Evolutionary conservation across 2,329 filamentous ascomycete genomes (phyloP), one percentile per base, ranked within the genome.

Genomic region (Dactylellina cionopaga): DNA sequence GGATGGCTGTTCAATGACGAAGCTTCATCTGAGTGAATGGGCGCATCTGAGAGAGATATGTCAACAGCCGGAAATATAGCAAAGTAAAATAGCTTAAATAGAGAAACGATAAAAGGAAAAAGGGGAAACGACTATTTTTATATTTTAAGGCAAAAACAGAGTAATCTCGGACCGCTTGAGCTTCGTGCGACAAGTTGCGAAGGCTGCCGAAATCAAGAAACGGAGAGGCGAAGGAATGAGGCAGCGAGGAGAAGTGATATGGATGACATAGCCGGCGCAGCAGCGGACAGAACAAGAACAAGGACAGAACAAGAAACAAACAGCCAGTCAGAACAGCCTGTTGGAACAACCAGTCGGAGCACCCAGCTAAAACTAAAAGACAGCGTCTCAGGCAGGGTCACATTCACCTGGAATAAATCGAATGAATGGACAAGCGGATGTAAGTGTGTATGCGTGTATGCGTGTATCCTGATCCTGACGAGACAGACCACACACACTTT

Each of bases 1-100:
- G 68, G 68, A 31, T 65, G 68, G 68, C 54, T 65, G 51, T 54
- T 65, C 24, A 72, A 37, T 47, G 59, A 72, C 10, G 68, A 72
- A 46, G 59, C 68, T 49, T 72, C 68, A 27, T 72, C 68, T 29
- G 59, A 60, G 35, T 72, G 68, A 15, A 72, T 72, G 7, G 68
- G 68, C 27, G 68, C 68, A 55, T 72, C 68, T 72, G 39, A 33
- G 27, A 33, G n/a, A 41, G 29, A 35, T 17, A 15, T n/a, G n/a
- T n/a, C n/a, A n/a, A n/a, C n/a, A n/a, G n/a, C n/a, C n/a, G n/a
- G n/a, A n/a, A n/a, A n/a, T n/a, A n/a, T n/a, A n/a, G n/a, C n/a
- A n/a, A n/a, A n/a, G n/a, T n/a, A n/a, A n/a, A n/a, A n/a, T n/a
- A n/a, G n/a, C n/a, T n/a, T n/a, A n/a, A n/a, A n/a, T n/a, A n/a